These are phyloP conservation scores for Colletotrichum destructivum DNA, from an alignment of 2,329 filamentous ascomycete genomes.

Conservation along the genomic window DNA sequence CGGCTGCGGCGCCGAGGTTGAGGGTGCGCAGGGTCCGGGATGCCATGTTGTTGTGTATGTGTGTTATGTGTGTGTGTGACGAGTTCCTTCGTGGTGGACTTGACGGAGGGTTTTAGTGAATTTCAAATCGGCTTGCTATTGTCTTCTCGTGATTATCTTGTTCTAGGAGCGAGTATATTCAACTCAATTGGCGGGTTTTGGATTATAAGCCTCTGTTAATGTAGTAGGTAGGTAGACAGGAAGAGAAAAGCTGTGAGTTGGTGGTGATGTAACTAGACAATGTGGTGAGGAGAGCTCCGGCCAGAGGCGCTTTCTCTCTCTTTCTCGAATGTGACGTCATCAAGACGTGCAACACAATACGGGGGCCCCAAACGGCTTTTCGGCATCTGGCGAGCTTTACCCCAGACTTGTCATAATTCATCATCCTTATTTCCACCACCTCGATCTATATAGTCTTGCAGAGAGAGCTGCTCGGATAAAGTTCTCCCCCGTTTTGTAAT, in stretches of 20 bases:
- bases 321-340: conserved; percentile 30
- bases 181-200: neutral
- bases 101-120: no score
- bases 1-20: conserved; percentile 18
- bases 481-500: no score
- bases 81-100: no score
- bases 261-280: neutral
- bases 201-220: no score
- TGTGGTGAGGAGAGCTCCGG: conserved; percentile 10
- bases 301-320: conserved; percentile 1
- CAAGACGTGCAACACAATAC: conserved; percentile 23
- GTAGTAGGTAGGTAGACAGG: neutral
- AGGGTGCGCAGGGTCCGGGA: conserved; percentile 26
- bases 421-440: conserved; percentile 25
- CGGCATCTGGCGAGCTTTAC: conserved; percentile 14
- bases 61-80: neutral
- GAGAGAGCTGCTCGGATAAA: no score
- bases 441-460: neutral
- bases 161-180: neutral
- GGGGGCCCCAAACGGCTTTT: neutral
- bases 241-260: neutral
- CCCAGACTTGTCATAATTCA: conserved; percentile 14
- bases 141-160: no score
- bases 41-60: conserved; percentile 27
- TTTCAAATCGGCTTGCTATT: no score